These are phyloP conservation scores for Coniella vitis DNA, from an alignment of 2,329 filamentous ascomycete species.

Conservation along the genomic window DNA sequence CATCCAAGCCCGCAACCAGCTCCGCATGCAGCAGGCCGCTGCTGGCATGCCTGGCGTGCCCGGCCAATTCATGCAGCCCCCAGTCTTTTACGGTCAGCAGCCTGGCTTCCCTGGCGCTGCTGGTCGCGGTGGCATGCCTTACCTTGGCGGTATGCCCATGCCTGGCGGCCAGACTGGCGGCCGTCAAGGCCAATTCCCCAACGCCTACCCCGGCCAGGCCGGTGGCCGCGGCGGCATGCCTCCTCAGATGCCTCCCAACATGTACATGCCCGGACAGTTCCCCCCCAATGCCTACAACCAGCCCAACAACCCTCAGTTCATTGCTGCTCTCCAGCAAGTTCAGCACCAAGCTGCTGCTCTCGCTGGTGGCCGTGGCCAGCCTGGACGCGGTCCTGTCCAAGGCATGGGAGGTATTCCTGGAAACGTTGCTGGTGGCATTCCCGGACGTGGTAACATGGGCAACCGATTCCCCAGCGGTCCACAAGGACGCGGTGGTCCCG, in stretches of 20 bases:
- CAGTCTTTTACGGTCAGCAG: constrained; percentile 87
- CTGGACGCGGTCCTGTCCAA: constrained; percentile 67
- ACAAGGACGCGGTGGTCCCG: constrained; percentile 43
- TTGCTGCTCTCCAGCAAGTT: constrained; percentile 77
- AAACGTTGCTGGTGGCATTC: constrained; percentile 50
- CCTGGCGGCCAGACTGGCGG: constrained; percentile 72
- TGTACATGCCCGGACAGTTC: constrained; percentile 79
- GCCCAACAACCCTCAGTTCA: constrained; percentile 70
- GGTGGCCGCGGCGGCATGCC: constrained; percentile 70
- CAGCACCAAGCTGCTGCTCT: constrained; percentile 49
- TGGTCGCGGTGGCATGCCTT: constrained; percentile 59
- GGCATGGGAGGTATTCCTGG: constrained; percentile 55
- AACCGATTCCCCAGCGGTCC: constrained; percentile 32
- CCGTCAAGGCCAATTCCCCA: constrained; percentile 80
- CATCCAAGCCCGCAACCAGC: constrained; percentile 97
- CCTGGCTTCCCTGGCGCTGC: constrained; percentile 58
- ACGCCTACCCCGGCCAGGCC: constrained; percentile 73
- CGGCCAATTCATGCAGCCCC: constrained; percentile 78
- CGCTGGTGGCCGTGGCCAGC: constrained; percentile 57
- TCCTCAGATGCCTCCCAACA: constrained; percentile 78
- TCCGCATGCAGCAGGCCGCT: constrained; percentile 95
- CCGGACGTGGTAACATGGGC: constrained; percentile 27
- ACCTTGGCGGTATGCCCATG: constrained; percentile 58
- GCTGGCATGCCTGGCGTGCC: constrained; percentile 52
- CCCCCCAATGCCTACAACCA: constrained; percentile 73